Evolutionary conservation across 208 protist species (phyloP).

Genomic region (Naegleria lovaniensis): DNA sequence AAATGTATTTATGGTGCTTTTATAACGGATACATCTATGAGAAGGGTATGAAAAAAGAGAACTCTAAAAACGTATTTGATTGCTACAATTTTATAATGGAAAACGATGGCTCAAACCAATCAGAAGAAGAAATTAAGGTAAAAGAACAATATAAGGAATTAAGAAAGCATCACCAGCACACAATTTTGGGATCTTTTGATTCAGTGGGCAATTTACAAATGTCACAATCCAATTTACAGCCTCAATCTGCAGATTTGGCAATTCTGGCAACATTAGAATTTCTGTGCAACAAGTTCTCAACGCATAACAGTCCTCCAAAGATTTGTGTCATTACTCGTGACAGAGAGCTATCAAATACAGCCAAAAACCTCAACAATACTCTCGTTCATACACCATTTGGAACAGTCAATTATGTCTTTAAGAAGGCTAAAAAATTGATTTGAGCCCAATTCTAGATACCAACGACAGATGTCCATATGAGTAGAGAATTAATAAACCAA

Average conservation of each 20-base stretch:
- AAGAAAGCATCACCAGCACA: not conserved
- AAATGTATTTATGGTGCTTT: not conserved
- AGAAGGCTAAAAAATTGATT: not conserved
- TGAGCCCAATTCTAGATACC: no score
- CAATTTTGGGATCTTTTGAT: not conserved
- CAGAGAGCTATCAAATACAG: not conserved
- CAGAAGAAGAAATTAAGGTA: not conserved
- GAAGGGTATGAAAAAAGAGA: not conserved
- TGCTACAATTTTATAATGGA: slow-evolving; percentile 3
- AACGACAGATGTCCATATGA: no score
- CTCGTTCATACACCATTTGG: not conserved
- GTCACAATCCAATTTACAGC: not conserved
- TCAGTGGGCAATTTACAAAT: not conserved
- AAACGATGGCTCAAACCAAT: not conserved
- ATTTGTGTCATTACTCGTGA: not conserved
- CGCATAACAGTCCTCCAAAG: not conserved
- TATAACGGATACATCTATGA: not conserved
- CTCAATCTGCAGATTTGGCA: not conserved
- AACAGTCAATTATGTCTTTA: not conserved
- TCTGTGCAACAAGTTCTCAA: not conserved
- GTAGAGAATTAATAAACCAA: no score
- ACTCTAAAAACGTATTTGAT: not conserved
- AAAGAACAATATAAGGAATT: not conserved
- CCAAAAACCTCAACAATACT: not conserved
- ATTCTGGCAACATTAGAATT: not conserved